phyloP scores from a whole-genome alignment of 1,139 yeast genomes.

The Wickerhamomyces sp. region DNA sequence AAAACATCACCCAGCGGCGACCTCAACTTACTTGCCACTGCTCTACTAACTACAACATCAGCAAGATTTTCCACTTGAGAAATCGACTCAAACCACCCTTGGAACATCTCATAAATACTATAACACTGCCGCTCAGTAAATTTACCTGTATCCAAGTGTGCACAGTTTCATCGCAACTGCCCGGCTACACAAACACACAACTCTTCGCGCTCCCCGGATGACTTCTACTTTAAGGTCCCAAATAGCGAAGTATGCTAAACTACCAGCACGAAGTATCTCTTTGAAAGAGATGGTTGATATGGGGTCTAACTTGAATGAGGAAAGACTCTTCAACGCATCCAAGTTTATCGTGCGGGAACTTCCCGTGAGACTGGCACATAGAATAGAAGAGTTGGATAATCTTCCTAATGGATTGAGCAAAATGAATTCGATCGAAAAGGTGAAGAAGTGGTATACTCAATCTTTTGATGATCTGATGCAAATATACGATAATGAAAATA shows the following conservation, averaged over 20 bases:
- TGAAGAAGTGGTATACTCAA: slow-evolving; percentile 88
- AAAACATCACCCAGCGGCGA: too few species aligned
- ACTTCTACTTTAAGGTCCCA: slow-evolving; percentile 20
- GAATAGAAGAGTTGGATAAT: slow-evolving; percentile 78
- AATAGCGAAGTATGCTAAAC: slow-evolving; percentile 55
- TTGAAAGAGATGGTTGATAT: slow-evolving; percentile 90
- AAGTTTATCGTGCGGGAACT: slow-evolving; percentile 83
- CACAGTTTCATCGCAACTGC: too few species aligned
- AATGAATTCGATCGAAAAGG: slow-evolving; percentile 72
- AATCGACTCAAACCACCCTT: too few species aligned
- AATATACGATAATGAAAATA: slow-evolving; percentile 23
- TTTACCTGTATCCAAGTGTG: too few species aligned
- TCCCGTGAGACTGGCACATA: slow-evolving; percentile 80
- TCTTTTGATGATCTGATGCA: slow-evolving; percentile 74
- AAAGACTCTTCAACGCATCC: slow-evolving; percentile 76
- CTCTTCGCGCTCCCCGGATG: too few species aligned
- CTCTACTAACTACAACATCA: too few species aligned
- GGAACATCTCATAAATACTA: too few species aligned
- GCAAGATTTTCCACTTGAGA: too few species aligned
- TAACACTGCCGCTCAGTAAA: too few species aligned
- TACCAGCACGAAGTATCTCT: slow-evolving; percentile 81
- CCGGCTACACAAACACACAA: too few species aligned
- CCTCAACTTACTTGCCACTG: too few species aligned
- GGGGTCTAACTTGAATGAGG: slow-evolving; percentile 74
- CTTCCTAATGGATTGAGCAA: slow-evolving; percentile 71